These are phyloP conservation scores for Podila clonocystis DNA, from an alignment of 192 early-diverging fungal genomes.

Conservation along the genomic window DNA sequence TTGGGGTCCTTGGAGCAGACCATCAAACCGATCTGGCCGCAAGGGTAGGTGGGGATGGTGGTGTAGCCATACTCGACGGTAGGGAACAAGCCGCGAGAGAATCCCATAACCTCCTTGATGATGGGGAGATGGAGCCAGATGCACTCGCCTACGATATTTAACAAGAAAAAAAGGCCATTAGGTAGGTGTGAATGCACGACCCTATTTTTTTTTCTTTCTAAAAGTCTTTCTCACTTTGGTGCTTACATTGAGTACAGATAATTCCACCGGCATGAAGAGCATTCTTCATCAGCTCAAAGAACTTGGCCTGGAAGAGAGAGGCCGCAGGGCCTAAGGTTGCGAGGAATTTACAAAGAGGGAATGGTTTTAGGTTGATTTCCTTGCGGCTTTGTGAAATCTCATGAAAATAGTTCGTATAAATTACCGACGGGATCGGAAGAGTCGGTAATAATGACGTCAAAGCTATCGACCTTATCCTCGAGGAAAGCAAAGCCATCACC, in stretches of 20 bases:
- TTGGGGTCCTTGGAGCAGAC: conserved; percentile 89
- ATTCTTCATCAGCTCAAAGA: conserved; percentile 94
- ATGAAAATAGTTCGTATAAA: background rate
- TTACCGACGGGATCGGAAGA: conserved; percentile 93
- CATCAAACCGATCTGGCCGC: conserved; percentile 97
- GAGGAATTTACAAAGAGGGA: background rate
- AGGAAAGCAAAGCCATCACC: conserved; percentile 97
- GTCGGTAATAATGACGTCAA: conserved; percentile 99
- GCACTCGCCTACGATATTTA: conserved; percentile 78
- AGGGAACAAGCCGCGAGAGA: conserved; percentile 87
- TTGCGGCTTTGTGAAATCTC: no score
- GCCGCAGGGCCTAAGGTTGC: conserved; percentile 85
- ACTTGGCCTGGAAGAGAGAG: conserved; percentile 90
- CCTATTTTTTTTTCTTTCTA: background rate
- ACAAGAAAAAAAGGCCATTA: background rate
- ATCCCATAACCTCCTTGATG: conserved; percentile 89
- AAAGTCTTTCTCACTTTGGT: background rate
- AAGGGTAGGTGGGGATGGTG: conserved; percentile 97
- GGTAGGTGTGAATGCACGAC: background rate
- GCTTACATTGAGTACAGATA: conserved; percentile 92
- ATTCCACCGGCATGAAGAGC: conserved; percentile 91
- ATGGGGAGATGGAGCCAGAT: conserved; percentile 96
- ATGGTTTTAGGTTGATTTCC: background rate
- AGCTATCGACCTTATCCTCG: conserved; percentile 85
- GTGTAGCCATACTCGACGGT: conserved; percentile 94